Evolutionary conservation across 306 rosid species (phyloP), one percentile per base, ranked within the genome.

Genomic region (Vigna radiata): DNA sequence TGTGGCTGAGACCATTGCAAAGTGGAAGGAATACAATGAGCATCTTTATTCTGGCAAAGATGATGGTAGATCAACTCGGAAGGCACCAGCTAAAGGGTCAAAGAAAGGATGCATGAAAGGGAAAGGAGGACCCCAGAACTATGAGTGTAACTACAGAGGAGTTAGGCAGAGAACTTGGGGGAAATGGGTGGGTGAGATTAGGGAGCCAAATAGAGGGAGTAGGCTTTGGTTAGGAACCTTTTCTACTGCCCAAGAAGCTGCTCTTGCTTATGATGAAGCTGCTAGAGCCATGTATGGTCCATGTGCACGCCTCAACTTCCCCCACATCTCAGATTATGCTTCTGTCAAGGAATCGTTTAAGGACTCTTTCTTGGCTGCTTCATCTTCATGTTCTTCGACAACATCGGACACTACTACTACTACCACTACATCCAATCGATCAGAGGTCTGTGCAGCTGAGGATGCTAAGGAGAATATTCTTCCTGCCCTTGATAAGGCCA

Each of bases 41-140:
- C 25, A 27, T 25, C 72, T 85, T 0, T 82, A 77, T 11, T 72
- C 89, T 31, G 65, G 60, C 2, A 82, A 39, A 46, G 78, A 29
- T 6, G 87, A 65, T 10, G 74, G 73, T 25, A 90, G 73, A 68
- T 82, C 78, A 15, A 72, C 31, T 13, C 87, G 89, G 0, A 90
- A 82, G 78, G 87, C 80, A 3, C 99, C 96, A 0, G 96, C 98
- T 1, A 89, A 87, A 72, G 99, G 99, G 33, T 96, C 99, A 1
- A 96, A 92, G 97, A 96, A 96, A 80, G 99, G 99, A 29, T 96
- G 99, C 76, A 96, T 96, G 99, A 91, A 91, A 80, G 99, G 99
- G 4, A 96, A 96, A 56, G 99, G 99, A 33, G 99, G 99, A 49
- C 99, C 99, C 5, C 89, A 92, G 37, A 96, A 96, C 39, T 85